Percentiles rank a stretch among this genome's conserved stretches.
Evolutionary conservation across 129 eudicot genomes (phyloP).

Genomic region (Tagetes patula): DNA sequence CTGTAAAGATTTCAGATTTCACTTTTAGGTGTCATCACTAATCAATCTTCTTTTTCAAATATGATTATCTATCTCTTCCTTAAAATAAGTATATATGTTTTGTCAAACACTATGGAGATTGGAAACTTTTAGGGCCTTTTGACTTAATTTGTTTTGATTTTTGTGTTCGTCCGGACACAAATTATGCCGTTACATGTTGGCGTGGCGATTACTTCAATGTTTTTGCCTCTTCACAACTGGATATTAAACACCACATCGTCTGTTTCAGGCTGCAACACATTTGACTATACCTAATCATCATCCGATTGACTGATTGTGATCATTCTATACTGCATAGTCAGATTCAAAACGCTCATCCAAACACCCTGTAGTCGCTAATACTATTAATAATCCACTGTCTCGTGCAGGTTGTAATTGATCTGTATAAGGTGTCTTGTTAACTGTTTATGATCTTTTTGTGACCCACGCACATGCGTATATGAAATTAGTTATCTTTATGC

Average conservation of each 20-base stretch:
- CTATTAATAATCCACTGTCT: background rate
- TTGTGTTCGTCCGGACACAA: background rate
- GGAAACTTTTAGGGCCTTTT: background rate
- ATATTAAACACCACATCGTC: background rate
- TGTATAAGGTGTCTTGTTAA: conserved; percentile 20
- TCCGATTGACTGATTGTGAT: background rate
- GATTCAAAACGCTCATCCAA: background rate
- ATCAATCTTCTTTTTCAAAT: background rate
- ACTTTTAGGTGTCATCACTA: background rate
- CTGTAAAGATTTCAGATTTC: too few species aligned
- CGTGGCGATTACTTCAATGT: background rate
- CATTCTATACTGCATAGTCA: background rate
- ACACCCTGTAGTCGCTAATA: background rate
- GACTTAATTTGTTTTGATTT: background rate
- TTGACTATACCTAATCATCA: background rate
- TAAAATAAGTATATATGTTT: background rate
- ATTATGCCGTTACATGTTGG: background rate
- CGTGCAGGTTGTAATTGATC: conserved; percentile 15
- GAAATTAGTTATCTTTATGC: background rate
- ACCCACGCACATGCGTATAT: background rate
- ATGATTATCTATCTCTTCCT: too few species aligned
- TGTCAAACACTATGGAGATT: background rate
- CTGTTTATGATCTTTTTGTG: background rate
- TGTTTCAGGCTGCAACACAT: background rate
- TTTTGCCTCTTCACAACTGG: background rate